Evolutionary conservation across 805 yeast genomes (phyloP).

Genomic region (Kazachstania psychrophila): DNA sequence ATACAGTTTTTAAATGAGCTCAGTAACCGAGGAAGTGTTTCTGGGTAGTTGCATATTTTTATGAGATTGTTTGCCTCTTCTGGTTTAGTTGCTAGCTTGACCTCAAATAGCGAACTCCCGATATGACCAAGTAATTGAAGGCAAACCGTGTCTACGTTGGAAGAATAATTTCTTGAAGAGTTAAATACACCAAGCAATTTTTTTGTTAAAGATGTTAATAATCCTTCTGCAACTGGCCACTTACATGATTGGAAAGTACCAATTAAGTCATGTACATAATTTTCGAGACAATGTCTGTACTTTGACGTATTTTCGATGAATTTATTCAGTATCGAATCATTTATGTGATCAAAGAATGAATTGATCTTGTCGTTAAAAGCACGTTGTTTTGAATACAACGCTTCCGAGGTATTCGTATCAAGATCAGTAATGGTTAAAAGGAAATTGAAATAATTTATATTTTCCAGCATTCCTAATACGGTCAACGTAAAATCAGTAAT

Average conservation of each 20-base stretch:
- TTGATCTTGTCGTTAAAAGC: slow-evolving; percentile 5
- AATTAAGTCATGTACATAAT: slow-evolving; percentile 48
- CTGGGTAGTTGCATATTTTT: slow-evolving; percentile 20
- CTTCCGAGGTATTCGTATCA: slow-evolving; percentile 2
- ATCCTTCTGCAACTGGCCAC: slow-evolving; percentile 50
- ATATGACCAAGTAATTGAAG: slow-evolving; percentile 55
- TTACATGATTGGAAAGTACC: slow-evolving; percentile 43
- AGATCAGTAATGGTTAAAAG: neutral
- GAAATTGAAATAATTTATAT: slow-evolving; percentile 13
- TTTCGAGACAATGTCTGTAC: slow-evolving; percentile 38
- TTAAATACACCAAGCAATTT: slow-evolving; percentile 35
- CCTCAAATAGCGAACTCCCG: slow-evolving; percentile 41
- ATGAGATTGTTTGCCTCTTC: slow-evolving; percentile 16
- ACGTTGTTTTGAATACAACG: slow-evolving; percentile 4
- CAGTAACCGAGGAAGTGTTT: slow-evolving; percentile 11
- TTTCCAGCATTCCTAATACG: slow-evolving; percentile 20
- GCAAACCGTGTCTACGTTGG: slow-evolving; percentile 40
- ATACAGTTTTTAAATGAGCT: slow-evolving; percentile 12
- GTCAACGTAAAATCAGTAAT: slow-evolving; percentile 25
- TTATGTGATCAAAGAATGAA: slow-evolving; percentile 17
- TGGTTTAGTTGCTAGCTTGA: slow-evolving; percentile 13
- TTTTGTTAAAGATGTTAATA: slow-evolving; percentile 39
- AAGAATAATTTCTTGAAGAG: slow-evolving; percentile 31
- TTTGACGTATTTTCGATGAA: slow-evolving; percentile 23
- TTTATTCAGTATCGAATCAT: slow-evolving; percentile 16